Conservation (phyloP, 2,329 filamentous ascomycete species). For the Boeremia lycopersici region DNA sequence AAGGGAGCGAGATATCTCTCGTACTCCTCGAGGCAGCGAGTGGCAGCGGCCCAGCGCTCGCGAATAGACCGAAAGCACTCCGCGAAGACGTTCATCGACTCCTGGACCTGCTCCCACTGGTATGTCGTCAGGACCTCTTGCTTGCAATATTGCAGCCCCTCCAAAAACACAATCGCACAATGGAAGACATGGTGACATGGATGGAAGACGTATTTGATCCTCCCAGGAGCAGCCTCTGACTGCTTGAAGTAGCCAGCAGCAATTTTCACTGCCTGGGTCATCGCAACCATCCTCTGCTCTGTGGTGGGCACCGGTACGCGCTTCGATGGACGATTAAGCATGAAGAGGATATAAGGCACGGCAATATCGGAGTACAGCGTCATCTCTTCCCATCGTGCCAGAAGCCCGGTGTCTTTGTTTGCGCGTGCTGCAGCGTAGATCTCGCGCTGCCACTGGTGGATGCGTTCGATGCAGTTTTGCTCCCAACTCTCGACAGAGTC, state of each 20-base stretch:
- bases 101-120: slow-evolving; percentile 33
- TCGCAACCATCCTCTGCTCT: slow-evolving; percentile 35
- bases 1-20: slow-evolving; percentile 37
- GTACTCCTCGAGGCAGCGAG: slow-evolving; percentile 43
- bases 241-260: slow-evolving; percentile 43
- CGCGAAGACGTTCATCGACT: slow-evolving; percentile 40
- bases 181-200: slow-evolving; percentile 46
- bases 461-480: slow-evolving; percentile 31
- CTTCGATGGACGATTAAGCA: slow-evolving; percentile 39
- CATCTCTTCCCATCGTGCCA: slow-evolving; percentile 44
- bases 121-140: slow-evolving; percentile 38
- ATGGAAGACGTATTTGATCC: slow-evolving; percentile 49
- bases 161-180: slow-evolving; percentile 41
- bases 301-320: slow-evolving; percentile 34
- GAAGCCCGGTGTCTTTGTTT: slow-evolving; percentile 35
- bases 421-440: slow-evolving; percentile 35
- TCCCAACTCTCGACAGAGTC: slow-evolving; percentile 38
- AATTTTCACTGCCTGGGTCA: slow-evolving; percentile 39
- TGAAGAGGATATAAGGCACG: slow-evolving; percentile 37
- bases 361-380: slow-evolving; percentile 43
- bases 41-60: slow-evolving; percentile 45
- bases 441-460: slow-evolving; percentile 40
- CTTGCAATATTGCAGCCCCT: slow-evolving; percentile 39
- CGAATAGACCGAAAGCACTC: slow-evolving; percentile 43
- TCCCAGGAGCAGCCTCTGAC: slow-evolving; percentile 39